Percentiles rank a stretch among this genome's conserved stretches.
phyloP scores from a whole-genome alignment of 257 asterid genomes.

The Solanum appendiculatum region DNA sequence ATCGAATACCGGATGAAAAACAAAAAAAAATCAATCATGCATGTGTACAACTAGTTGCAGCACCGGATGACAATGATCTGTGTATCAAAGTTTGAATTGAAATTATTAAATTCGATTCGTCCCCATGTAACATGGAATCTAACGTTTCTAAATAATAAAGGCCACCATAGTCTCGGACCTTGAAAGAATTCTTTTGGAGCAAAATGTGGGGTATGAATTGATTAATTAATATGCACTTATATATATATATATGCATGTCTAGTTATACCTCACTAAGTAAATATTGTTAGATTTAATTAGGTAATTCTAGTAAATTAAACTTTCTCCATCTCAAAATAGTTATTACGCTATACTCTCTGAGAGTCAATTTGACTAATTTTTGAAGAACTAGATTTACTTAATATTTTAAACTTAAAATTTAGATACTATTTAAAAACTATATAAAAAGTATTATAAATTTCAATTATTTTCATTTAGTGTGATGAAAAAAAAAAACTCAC shows the following conservation, averaged over 20 bases:
- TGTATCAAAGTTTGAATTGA: background rate
- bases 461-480: background rate
- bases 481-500: background rate
- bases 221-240: background rate
- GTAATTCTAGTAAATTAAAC: background rate
- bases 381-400: background rate
- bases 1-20: too few relatives aligned
- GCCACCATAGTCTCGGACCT: background rate
- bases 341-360: fast-evolving
- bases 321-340: background rate
- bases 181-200: background rate
- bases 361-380: background rate
- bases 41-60: background rate
- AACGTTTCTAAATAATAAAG: background rate
- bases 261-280: too few relatives aligned
- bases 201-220: background rate
- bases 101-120: background rate
- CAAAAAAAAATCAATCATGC: background rate
- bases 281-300: background rate
- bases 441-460: background rate
- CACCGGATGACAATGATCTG: background rate
- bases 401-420: background rate
- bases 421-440: background rate
- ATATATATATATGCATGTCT: background rate
- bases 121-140: background rate